A percentile compares a stretch with the other conserved stretches of the same genome.
These are phyloP conservation scores for Dissophora globulifera DNA, from an alignment of 192 early-diverging fungal genomes.

Conservation along the genomic window DNA sequence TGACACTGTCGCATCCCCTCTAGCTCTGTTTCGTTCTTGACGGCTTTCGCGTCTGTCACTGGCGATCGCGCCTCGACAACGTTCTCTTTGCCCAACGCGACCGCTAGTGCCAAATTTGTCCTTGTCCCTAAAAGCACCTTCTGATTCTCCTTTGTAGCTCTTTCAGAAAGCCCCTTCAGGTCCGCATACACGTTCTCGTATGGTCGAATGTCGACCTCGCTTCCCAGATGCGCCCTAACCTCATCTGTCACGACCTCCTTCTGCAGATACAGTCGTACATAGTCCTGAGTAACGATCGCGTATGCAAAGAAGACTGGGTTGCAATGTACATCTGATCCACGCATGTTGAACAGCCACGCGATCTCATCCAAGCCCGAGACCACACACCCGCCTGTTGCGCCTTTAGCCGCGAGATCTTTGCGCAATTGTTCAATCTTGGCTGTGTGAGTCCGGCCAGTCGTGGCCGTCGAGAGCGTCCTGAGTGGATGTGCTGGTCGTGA, in stretches of 20 bases:
- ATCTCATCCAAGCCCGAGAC: constrained; percentile 94
- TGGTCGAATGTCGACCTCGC: constrained; percentile 67
- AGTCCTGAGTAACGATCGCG: constrained; percentile 76
- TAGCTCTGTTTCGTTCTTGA: constrained; percentile 92
- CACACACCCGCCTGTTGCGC: constrained; percentile 79
- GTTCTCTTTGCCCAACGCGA: constrained; percentile 45
- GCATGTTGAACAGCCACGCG: constrained; percentile 96
- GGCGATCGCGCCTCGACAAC: constrained; percentile 70
- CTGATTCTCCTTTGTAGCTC: constrained; percentile 26
- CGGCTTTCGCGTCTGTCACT: constrained; percentile 82
- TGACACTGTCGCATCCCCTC: constrained; percentile 93
- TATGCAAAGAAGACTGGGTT: constrained; percentile 98
- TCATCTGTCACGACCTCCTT: constrained; percentile 70
- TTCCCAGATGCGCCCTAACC: constrained; percentile 69
- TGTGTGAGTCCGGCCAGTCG: constrained; percentile 34
- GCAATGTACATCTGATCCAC: constrained; percentile 94
- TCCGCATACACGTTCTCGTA: constrained; percentile 84
- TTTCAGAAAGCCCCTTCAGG: constrained; percentile 53
- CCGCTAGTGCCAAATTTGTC: constrained; percentile 25
- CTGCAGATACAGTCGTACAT: constrained; percentile 81
- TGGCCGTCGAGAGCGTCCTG: constrained; percentile 21
- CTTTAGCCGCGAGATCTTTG: constrained; percentile 67
- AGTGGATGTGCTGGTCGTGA: constrained; percentile 61
- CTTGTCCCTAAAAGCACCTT: constrained; percentile 24
- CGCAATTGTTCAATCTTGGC: constrained; percentile 83